Conservation (phyloP, 2,329 filamentous ascomycete genomes). For the Aspergillus pseudonomiae region DNA sequence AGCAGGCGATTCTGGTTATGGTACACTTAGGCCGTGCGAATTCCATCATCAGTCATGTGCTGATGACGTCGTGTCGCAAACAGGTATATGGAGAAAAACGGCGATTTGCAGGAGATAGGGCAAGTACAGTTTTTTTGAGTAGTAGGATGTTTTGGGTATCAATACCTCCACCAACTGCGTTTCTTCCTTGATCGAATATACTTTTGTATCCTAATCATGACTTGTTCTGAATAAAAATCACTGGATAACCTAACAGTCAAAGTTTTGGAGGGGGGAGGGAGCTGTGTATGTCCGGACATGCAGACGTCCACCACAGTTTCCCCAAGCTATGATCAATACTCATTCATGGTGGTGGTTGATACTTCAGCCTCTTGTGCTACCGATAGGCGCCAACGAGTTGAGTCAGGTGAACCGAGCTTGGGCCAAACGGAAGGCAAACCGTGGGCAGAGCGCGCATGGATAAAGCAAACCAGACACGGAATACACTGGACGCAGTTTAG, state of each 20-base stretch:
- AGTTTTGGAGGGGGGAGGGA: background rate
- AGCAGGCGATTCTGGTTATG: background rate
- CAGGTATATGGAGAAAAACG: background rate
- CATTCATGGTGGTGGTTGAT: slow-evolving; percentile 32
- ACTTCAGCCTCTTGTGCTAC: background rate
- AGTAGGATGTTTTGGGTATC: slow-evolving; percentile 3
- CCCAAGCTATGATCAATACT: background rate
- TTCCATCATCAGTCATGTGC: background rate
- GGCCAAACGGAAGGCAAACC: slow-evolving; percentile 16
- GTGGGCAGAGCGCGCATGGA: background rate
- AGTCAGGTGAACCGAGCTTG: slow-evolving; percentile 6
- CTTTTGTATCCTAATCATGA: background rate
- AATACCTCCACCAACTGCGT: background rate
- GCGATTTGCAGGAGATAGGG: background rate
- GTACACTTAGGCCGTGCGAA: background rate
- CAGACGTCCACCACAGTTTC: background rate
- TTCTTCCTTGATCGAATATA: background rate
- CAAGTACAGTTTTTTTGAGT: background rate
- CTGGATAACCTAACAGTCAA: background rate
- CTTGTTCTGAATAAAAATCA: background rate
- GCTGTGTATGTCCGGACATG: background rate
- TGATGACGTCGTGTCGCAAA: background rate
- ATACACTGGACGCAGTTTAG: background rate
- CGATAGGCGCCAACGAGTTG: background rate
- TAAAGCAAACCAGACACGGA: background rate